Conservation (phyloP, 2,329 filamentous ascomycete genomes). For the Sporothrix inflata region DNA sequence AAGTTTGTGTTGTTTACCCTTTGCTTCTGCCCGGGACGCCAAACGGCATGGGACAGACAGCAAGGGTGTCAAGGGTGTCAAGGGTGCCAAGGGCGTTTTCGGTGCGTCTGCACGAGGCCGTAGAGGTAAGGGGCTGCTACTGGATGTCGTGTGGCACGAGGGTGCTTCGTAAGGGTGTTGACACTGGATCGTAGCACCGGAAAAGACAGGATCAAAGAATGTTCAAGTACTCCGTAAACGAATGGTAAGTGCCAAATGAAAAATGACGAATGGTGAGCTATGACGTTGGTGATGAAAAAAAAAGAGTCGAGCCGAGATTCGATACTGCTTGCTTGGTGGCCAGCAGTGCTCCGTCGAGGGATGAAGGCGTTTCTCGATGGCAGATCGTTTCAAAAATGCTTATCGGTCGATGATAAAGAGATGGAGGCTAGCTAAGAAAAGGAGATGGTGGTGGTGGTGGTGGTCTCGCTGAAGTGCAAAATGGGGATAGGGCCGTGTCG, state of each 20-base stretch:
- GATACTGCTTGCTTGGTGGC: not conserved
- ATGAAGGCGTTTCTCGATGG: constrained; percentile 9
- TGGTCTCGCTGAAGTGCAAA: not conserved
- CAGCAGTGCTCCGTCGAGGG: not conserved
- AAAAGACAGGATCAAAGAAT: not conserved
- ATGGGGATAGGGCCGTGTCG: not conserved
- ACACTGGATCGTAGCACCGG: not conserved
- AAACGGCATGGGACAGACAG: constrained; percentile 9
- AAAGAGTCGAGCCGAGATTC: not conserved
- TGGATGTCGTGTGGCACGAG: constrained; percentile 13
- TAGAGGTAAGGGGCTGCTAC: not conserved
- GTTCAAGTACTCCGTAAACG: not conserved
- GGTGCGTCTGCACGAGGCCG: constrained; percentile 1
- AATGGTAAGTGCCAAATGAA: not conserved
- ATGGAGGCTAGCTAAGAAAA: constrained; percentile 24
- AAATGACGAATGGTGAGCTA: constrained; percentile 4
- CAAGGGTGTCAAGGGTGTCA: constrained; percentile 7
- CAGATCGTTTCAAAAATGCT: constrained; percentile 21
- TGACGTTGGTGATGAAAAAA: constrained; percentile 11
- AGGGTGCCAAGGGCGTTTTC: not conserved
- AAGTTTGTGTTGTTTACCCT: constrained; percentile 27
- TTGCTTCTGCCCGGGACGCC: constrained; percentile 18
- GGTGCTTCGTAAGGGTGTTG: not conserved
- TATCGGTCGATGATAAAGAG: constrained; percentile 22
- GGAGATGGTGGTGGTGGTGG: not conserved